Percentiles rank a stretch among this genome's conserved stretches.
Evolutionary conservation across 2,329 filamentous ascomycete genomes (phyloP).

Genomic region (Fusarium penzigii): DNA sequence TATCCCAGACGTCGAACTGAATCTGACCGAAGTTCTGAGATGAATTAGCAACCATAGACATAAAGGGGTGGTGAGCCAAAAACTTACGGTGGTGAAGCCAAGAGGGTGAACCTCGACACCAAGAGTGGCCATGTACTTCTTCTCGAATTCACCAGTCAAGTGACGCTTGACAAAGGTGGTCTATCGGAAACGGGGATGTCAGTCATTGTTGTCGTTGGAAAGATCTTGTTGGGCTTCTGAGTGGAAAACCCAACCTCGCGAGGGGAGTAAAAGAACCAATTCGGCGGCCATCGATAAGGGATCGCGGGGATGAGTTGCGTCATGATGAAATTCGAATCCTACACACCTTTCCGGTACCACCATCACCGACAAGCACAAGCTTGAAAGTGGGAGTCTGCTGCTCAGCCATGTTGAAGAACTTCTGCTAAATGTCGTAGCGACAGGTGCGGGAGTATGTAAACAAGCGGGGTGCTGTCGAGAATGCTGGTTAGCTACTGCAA

Average conservation of each 20-base stretch:
- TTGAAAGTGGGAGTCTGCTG: slow-evolving; percentile 82
- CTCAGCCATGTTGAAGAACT: slow-evolving; percentile 61
- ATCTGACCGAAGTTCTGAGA: slow-evolving; percentile 88
- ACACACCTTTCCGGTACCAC: slow-evolving; percentile 95
- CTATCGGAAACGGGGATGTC: slow-evolving; percentile 49
- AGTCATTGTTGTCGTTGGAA: slow-evolving; percentile 16
- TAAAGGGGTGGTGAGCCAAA: slow-evolving; percentile 23
- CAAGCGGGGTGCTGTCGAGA: slow-evolving; percentile 45
- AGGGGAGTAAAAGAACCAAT: slow-evolving; percentile 16
- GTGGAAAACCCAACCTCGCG: slow-evolving; percentile 18
- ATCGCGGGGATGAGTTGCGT: slow-evolving; percentile 18
- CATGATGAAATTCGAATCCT: slow-evolving; percentile 14
- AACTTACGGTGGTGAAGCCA: slow-evolving; percentile 91
- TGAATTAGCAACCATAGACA: slow-evolving; percentile 29
- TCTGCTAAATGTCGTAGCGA: slow-evolving; percentile 26
- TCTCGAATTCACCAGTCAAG: slow-evolving; percentile 99
- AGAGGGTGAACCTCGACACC: slow-evolving; percentile 99
- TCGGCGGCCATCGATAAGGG: slow-evolving; percentile 19
- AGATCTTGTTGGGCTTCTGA: slow-evolving; percentile 12
- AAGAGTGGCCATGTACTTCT: slow-evolving; percentile 99
- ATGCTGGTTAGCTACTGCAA: slow-evolving; percentile 35
- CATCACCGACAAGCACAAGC: slow-evolving; percentile 98
- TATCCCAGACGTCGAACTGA: slow-evolving; percentile 99
- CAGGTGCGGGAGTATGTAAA: slow-evolving; percentile 44
- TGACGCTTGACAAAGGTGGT: slow-evolving; percentile 99